Base-by-base conservation (phyloP, 352 stramenopile species). In the Phytophthora sp. region DNA sequence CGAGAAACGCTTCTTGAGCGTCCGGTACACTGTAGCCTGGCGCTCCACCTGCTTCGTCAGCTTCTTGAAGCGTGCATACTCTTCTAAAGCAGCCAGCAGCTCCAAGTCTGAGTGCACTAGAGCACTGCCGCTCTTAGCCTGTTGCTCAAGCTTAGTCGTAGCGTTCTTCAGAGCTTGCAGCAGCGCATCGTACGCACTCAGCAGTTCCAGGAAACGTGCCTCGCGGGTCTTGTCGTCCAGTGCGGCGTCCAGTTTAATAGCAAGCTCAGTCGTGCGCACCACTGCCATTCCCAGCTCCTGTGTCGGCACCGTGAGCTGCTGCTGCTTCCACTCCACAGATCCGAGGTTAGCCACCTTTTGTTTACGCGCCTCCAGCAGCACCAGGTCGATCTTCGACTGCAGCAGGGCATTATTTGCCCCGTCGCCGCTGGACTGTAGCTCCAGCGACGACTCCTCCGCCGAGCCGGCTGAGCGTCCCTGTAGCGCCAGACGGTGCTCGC, bases 341-440 rank as follows among this genome's bases (percentile, higher is more conserved):
- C 77, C 84, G n/a, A 95, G 64, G 57, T 79, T 82, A 13, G 85
- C 86, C n/a, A 90, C 86, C 72, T 95, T 95, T 50, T 93, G 80
- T 72, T 93, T 95, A 23, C 84, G 83, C 39, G 86, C 83, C 49
- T 91, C 86, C n/a, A 93, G 73, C 42, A 95, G 68, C 52, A 95
- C 86, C 29, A 89, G 50, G 33, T 95, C 86, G 45, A 95, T 92
- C 74, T 95, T 95, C 38, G 84, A 91, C 69, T 93, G 84, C 67
- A 95, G 50, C 31, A 95, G 62, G 38, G 84, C 77, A 55, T 86
- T 91, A 30, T 79, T 93, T 9, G 82, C 84, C 30, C 82, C 80
- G 24, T 94, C 83, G n/a, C 79, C 79, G 4, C 63, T 82, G 7
- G 77, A 71, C 56, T 83, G 86, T 69, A 76, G 76, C 66, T 93